Evolutionary conservation across 805 yeast species (phyloP), one percentile per base, ranked within the genome.

Genomic region (Yarrowia sp.): DNA sequence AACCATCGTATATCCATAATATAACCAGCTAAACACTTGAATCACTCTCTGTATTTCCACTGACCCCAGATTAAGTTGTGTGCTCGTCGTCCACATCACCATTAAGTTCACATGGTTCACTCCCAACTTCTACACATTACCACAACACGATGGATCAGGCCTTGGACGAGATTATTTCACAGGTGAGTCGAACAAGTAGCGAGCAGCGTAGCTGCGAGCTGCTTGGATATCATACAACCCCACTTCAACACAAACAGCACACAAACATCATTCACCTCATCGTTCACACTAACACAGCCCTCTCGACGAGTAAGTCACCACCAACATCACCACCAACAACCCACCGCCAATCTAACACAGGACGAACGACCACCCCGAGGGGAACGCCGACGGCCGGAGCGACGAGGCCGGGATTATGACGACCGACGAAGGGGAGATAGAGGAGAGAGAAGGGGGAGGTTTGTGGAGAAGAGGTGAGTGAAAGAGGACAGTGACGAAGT

Each of bases 301-400:
- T 55, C 61, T 14, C 61, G 61, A 55, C 61, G 61, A 55, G 61
- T 55, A 36, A 55, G 61, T 55, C 47, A n/a, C n/a, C n/a, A n/a
- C n/a, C n/a, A 35, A 3, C 18, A 38, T 15, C 8, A 22, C 33
- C 13, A 13, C 45, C 22, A 15, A 14, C 28, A 47, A n/a, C 32
- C 39, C 6, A 35, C 13, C 9, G 1, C n/a, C 41, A 15, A 36
- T 28, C 61, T 55, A 55, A 55, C 61, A 31, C 45, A 55, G 61
- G 61, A 55, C 28, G 61, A 41, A 11, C 60, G 60, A 53, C 45
- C 44, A 22, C 61, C 61, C 17, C 61, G 61, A 9, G 31, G 38
- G 39, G 61, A 55, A 15, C 45, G 61, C 11, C 35, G 44, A 38
- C 47, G 47, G 13, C 14, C 28, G 28, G 45, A 55, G 31, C 58